Evolutionary conservation across 305 asterid species (phyloP).

Genomic region (Coffea humblotiana): DNA sequence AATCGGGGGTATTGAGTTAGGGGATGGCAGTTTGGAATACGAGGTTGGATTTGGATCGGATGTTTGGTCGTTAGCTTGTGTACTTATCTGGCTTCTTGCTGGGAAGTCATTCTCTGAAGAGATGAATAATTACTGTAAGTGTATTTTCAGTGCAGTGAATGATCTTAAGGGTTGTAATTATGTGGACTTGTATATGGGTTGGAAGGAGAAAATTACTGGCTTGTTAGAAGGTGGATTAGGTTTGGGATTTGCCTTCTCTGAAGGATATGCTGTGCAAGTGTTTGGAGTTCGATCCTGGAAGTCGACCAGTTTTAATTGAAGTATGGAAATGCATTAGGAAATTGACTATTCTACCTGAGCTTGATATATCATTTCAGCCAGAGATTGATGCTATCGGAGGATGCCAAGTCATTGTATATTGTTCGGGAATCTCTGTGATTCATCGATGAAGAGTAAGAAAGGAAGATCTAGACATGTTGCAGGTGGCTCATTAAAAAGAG

Average conservation of each 20-base stretch:
- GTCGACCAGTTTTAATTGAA: slow-evolving; percentile 59
- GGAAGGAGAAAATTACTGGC: slow-evolving; percentile 48
- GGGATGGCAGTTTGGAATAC: slow-evolving; percentile 29
- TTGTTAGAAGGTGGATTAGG: slow-evolving; percentile 49
- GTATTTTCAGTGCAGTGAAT: slow-evolving; percentile 29
- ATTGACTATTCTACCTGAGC: slow-evolving; percentile 44
- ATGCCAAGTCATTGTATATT: slow-evolving; percentile 34
- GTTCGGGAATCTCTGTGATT: slow-evolving; percentile 50
- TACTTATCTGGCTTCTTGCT: slow-evolving; percentile 51
- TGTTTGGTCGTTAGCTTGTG: slow-evolving; percentile 80
- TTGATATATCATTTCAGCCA: slow-evolving; percentile 33
- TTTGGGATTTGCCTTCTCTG: slow-evolving; percentile 31
- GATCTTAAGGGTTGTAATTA: slow-evolving; percentile 36
- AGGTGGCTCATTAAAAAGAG: slow-evolving; percentile 27
- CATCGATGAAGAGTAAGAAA: slow-evolving; percentile 29
- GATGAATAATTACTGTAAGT: slow-evolving; percentile 39
- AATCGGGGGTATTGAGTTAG: slow-evolving; percentile 39
- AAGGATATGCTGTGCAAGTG: slow-evolving; percentile 50
- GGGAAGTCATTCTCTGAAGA: slow-evolving; percentile 53
- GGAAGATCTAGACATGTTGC: slow-evolving; percentile 7
- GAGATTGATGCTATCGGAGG: slow-evolving; percentile 26
- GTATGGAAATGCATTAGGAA: slow-evolving; percentile 64
- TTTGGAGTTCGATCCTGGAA: slow-evolving; percentile 54
- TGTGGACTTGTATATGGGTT: slow-evolving; percentile 41
- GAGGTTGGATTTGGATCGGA: slow-evolving; percentile 64